Evolutionary conservation across 352 stramenopile genomes (phyloP), one percentile per base, ranked within the genome.

Genomic region (Pseudoperonospora humuli): DNA sequence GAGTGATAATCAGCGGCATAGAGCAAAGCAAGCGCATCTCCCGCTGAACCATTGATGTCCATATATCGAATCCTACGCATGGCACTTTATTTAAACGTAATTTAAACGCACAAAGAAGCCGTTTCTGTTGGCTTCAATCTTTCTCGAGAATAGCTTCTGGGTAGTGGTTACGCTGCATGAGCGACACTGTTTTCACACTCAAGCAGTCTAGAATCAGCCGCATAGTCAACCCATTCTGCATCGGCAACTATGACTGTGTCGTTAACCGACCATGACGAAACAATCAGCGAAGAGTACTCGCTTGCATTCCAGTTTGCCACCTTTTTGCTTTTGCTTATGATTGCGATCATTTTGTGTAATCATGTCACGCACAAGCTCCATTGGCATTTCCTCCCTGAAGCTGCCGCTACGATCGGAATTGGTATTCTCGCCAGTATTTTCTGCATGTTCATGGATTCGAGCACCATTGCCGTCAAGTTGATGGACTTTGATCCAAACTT

Each of bases 401-500:
- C 81, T 8, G 75, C 49, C 49, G 73, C 70, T 0, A 83, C 68
- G 23, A 90, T 86, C 41, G 67, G 61, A 13, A 66, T 90, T 13
- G 75, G 70, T 9, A 65, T 80, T 25, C 39, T 69, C 0, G 71
- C 70, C 24, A 84, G 71, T 19, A 48, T 87, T 29, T 37, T 87
- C 25, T 84, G 68, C 28, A 43, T 69, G 40, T 39, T 87, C 15
- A 59, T 62, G 52, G 73, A 86, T 46, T 81, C 72, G 3, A 77
- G 80, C 44, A 71, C 66, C 9, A 83, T 90, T 43, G 75, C 75
- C 0, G 68, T 68, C 17, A 78, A 70, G 29, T 67, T 90, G 20
- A 86, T 86, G 77, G 59, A 83, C 58, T 97, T 97, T 51, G 79
- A 92, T 59, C 80, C 86, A 8, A 87, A 86, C 50, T 67, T 96